Percentiles rank a stretch among this genome's conserved stretches.
Conservation (phyloP, 2,329 filamentous ascomycete genomes). For the Beauveria rudraprayagi region DNA sequence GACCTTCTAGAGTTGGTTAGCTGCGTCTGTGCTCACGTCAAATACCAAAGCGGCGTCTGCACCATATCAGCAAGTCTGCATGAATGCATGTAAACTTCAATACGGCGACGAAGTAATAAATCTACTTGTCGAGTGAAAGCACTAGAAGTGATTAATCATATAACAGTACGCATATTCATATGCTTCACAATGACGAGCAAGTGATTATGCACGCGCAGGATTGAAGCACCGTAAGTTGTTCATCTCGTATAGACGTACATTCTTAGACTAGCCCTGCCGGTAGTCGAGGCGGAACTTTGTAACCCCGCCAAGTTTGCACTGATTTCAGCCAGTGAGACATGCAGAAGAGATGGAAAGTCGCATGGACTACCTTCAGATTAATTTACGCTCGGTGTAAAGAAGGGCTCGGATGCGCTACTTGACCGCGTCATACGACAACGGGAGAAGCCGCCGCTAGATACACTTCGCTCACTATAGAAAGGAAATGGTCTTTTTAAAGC, state of each 20-base stretch:
- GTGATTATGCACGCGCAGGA: not conserved
- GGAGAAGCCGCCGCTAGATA: not conserved
- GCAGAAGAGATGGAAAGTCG: not conserved
- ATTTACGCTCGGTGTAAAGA: no score
- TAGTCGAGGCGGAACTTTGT: not conserved
- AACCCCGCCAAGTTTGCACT: not conserved
- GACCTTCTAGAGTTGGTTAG: not conserved
- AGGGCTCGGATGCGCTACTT: not conserved
- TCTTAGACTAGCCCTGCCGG: not conserved
- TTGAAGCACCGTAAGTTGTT: not conserved
- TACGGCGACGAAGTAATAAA: not conserved
- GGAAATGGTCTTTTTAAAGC: not conserved
- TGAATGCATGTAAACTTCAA: not conserved
- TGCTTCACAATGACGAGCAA: no score
- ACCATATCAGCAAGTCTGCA: not conserved
- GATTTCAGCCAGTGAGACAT: not conserved
- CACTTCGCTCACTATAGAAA: not conserved
- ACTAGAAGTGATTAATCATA: not conserved
- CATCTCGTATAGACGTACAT: conserved; percentile 1
- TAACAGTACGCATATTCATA: not conserved
- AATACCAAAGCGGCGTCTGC: not conserved
- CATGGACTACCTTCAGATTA: not conserved
- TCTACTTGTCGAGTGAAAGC: not conserved
- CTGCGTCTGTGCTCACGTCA: not conserved
- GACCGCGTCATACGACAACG: not conserved